Evolutionary conservation across 495 filamentous ascomycete species (phyloP), one percentile per base, ranked within the genome.

Genomic region (Rhypophila decipiens): DNA sequence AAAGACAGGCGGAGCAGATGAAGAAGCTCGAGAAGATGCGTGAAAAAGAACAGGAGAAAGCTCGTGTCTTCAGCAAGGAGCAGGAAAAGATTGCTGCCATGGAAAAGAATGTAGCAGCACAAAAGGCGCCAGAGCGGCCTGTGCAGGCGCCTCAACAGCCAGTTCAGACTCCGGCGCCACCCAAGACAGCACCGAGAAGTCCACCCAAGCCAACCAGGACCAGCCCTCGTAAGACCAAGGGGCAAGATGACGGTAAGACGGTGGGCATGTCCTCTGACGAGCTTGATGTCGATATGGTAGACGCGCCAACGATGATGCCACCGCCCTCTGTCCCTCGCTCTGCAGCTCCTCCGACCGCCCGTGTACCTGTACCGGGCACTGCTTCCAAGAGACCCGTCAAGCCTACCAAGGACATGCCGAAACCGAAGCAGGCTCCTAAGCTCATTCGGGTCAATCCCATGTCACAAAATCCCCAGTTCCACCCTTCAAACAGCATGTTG

Each of bases 391-490:
- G 87, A 36, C 82, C 86, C 12, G 54, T 78, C 1, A 89, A 83
- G 53, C 86, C 87, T 2, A 78, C 76, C 18, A 88, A 86, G 53
- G 85, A 90, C 42, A 42, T 74, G 4, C 67, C 74, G 21, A 89
- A 88, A 57, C 60, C 78, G 1, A 86, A 84, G 58, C 86, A 86
- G 11, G 84, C 82, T 15, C 86, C 86, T 2, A 86, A 88, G 2
- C 77, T 86, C 1, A 91, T 96, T 51, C 79, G 84, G 24, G 83
- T 95, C 22, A 83, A 86, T 34, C 83, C 82, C 33, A 84, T 83
- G 19, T 85, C 87, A 33, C 80, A 81, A 24, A 66, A 71, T 31
- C 57, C 68, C 23, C 65, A 73, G 23, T 82, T 83, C 33, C 79
- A 83, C 23, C 66, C 86, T 22, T 74, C 79, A 4, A 83, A 79